Percentiles rank a stretch among this genome's conserved stretches.
Conservation (phyloP, 805 yeast genomes). For the Cyberlindnera samutprakarnensis region DNA sequence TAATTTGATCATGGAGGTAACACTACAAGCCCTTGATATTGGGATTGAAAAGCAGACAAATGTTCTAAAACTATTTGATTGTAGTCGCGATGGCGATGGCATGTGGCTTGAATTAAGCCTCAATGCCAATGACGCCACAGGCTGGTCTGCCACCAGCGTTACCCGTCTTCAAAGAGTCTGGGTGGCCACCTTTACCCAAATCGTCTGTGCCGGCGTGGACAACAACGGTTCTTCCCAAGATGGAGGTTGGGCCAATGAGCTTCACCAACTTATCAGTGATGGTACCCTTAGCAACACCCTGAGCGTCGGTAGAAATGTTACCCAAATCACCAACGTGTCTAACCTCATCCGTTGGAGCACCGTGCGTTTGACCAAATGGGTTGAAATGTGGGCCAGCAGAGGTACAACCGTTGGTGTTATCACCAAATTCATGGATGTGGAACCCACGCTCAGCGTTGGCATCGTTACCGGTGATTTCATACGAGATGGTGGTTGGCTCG, state of each 20-base stretch:
- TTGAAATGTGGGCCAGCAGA: conserved; percentile 98
- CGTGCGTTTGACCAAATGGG: conserved; percentile 84
- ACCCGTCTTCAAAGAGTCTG: conserved; percentile 91
- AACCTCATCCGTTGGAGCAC: conserved; percentile 76
- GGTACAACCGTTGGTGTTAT: conserved; percentile 98
- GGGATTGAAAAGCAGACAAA: too few species aligned
- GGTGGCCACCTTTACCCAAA: conserved; percentile 88
- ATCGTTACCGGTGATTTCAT: conserved; percentile 86
- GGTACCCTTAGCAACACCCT: conserved; percentile 88
- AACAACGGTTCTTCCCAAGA: conserved; percentile 93
- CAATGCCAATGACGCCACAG: conserved; percentile 88
- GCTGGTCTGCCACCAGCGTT: conserved; percentile 98
- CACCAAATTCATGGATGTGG: conserved; percentile 98
- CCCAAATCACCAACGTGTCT: conserved; percentile 97
- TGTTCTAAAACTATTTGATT: too few species aligned
- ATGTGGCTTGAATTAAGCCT: conserved; percentile 7
- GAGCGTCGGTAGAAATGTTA: conserved; percentile 79
- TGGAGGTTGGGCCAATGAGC: conserved; percentile 79
- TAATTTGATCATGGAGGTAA: too few species aligned
- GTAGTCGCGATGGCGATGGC: too few species aligned
- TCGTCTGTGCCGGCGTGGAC: conserved; percentile 91
- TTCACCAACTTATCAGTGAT: conserved; percentile 71
- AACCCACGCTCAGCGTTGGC: conserved; percentile 89
- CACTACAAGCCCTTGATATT: too few species aligned
- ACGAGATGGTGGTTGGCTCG: conserved; percentile 78